Evolutionary conservation across 495 filamentous ascomycete species (phyloP), one percentile per base, ranked within the genome.

Genomic region (Aspergillus incahuasiensis): DNA sequence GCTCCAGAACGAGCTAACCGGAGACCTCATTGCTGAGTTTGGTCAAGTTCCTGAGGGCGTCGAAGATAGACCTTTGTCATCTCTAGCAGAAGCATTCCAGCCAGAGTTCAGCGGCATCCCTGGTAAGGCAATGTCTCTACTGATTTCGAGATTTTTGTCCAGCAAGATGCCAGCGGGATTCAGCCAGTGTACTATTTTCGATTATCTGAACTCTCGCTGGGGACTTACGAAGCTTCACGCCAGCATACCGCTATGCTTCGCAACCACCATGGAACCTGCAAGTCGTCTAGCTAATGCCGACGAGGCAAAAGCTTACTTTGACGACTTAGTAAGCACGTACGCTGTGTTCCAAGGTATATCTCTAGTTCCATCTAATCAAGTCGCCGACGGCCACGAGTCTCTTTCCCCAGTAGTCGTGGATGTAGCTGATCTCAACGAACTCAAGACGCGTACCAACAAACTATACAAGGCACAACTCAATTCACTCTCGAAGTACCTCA

Each of bases 151-250:
- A 53, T 79, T 97, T 64, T 90, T 99, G 39, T 97, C 95, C 5
- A 95, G 92, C 6, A 97, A 97, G 72, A 97, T 99, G 95, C 95
- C 94, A 25, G 95, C 91, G 61, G 94, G 94, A 43, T 99, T 97
- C 81, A 97, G 97, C 67, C 96, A 97, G 66, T 92, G 88, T 62
- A 78, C 86, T 3, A 89, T 92, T 6, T 80, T 91, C 46, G 96
- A 97, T 72, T 92, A 97, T 64, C 71, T 99, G 13, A 87, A 92
- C 70, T 90, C 88, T 3, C 80, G 90, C 65, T 99, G 91, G 91
- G 94, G 94, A 34, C 75, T 99, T 49, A 63, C 91, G 94, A 70
- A 92, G 96, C 67, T 90, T 87, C 62, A 90, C 86, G 21, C 79
- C 13, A 55, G 30, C 2, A 50, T 64, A 24, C 49, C 43, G 0